A percentile compares a stretch with the other conserved stretches of the same genome.
Evolutionary conservation across 768 basidiomycete genomes (phyloP).

Genomic region (Candolleomyces efflorescens): DNA sequence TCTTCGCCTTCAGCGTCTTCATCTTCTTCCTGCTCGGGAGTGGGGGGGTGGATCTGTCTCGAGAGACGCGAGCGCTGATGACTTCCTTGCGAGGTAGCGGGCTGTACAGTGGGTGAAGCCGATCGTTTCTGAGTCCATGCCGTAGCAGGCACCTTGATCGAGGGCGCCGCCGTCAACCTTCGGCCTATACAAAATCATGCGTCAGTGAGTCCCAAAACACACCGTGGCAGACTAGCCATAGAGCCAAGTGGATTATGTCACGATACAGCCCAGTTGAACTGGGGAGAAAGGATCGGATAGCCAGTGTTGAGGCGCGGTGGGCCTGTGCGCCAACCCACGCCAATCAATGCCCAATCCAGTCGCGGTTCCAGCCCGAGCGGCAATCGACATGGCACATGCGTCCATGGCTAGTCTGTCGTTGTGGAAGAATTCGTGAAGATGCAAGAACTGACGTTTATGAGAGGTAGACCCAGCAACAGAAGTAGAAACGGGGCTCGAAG

Average conservation of each 20-base stretch:
- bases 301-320: no score
- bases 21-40: conserved; percentile 38
- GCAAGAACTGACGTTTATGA: conserved; percentile 6
- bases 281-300: no score
- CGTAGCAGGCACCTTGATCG: conserved; percentile 37
- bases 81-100: conserved; percentile 25
- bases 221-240: no score
- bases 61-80: conserved; percentile 45
- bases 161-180: conserved; percentile 25
- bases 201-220: no score
- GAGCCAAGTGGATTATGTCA: no score
- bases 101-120: conserved; percentile 31
- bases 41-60: conserved; percentile 38
- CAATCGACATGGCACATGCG: no score
- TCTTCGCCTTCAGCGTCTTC: conserved; percentile 19
- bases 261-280: no score
- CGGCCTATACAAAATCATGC: conserved; percentile 22
- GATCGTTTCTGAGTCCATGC: conserved; percentile 29
- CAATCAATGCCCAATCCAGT: no score
- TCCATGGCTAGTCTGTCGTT: no score
- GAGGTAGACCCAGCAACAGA: neutral
- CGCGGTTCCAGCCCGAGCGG: no score
- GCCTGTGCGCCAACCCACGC: no score
- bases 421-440: neutral
- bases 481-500: neutral